Evolutionary conservation across 805 yeast genomes (phyloP), one percentile per base, ranked within the genome.

Genomic region (Metschnikowia rubicola): DNA sequence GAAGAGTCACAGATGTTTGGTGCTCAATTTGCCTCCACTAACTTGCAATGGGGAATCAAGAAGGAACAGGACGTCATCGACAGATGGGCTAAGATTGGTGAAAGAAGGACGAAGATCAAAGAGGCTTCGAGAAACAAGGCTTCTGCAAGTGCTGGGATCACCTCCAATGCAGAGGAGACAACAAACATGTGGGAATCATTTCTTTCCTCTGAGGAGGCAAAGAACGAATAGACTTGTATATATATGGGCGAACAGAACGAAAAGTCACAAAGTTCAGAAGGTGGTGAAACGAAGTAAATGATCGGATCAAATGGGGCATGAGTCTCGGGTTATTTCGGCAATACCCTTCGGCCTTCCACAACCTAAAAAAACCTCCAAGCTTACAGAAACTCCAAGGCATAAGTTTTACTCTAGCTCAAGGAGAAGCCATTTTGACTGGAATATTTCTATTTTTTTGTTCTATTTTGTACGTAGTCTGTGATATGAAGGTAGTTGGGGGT

Each of bases 1-100:
- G 99, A 94, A 75, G 97, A 94, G 65, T 80, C 89, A 8, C 75
- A 74, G 47, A 84, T 94, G 96, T 81, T 74, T 62, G 97, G 98
- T 17, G 85, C 95, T 1, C 78, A 83, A 8, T 88, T 74, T 65
- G 80, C 80, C 35, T 71, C 77, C 34, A 71, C 87, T 32, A 68
- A 81, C 51, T 66, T 89, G 49, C 86, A 85, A 43, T 73, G 74
- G 59, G 95, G 94, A 56, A 66, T 88, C 44, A 75, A 76, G 46
- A 74, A 76, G 56, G 99, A 92, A 70, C 87, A 86, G 63, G 71
- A 72, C 53, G 77, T 78, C 36, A 76, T 92, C 43, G 85, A 81
- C 48, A 72, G 77, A 51, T 92, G 97, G 96, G 81, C 79, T 56
- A 70, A 65, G 43, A 80, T 81, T 48, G 96, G 96, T 11, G 67